A percentile compares a stretch with the other conserved stretches of the same genome.
These are phyloP conservation scores for Gymnopilus dilepis DNA, from an alignment of 768 basidiomycete species.

Conservation along the genomic window DNA sequence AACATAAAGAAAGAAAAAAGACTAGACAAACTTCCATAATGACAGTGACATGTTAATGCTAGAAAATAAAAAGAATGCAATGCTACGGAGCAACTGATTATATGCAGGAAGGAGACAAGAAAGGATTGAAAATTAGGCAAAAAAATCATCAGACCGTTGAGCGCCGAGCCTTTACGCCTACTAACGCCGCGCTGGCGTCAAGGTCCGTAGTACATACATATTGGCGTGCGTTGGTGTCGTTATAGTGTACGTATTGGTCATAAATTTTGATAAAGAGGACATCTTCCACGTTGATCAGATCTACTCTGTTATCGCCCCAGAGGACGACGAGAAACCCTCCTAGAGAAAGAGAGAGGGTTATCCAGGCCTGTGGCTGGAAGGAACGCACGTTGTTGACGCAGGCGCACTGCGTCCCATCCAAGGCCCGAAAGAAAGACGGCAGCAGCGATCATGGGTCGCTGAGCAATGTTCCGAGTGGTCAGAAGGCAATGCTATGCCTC, in stretches of 20 bases:
- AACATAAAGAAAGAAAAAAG: not conserved
- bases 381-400: not conserved
- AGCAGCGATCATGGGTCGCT: not conserved
- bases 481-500: conserved; percentile 73
- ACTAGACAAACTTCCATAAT: not conserved
- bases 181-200: not conserved
- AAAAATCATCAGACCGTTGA: no score
- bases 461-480: conserved; percentile 18
- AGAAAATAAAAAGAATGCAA: not conserved
- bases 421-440: not conserved
- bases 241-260: not conserved
- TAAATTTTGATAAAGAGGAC: not conserved
- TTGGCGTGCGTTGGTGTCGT: not conserved
- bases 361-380: not conserved
- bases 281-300: not conserved
- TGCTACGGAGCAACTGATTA: not conserved
- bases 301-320: not conserved
- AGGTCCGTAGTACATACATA: not conserved
- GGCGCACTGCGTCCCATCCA: not conserved
- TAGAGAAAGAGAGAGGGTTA: not conserved
- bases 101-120: not conserved
- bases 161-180: no score
- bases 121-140: not conserved
- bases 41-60: not conserved
- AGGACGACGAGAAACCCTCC: not conserved